Evolutionary conservation across 2,329 filamentous ascomycete genomes (phyloP).

Genomic region (Davidsoniella neocaledoniae): DNA sequence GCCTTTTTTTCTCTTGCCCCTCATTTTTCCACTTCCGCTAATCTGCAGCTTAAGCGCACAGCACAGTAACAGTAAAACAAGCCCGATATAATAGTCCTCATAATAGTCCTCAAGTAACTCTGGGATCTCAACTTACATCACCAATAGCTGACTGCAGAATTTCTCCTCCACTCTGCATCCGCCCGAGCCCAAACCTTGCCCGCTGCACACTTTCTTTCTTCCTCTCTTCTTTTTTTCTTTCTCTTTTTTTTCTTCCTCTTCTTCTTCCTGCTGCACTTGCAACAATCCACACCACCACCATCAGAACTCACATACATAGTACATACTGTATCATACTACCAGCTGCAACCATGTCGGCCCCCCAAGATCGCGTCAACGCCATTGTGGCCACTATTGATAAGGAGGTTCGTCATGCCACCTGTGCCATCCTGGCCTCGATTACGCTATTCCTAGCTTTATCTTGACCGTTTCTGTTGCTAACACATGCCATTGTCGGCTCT

Average conservation of each 20-base stretch:
- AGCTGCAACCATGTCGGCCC: slow-evolving; percentile 44
- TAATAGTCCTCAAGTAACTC: too few relatives aligned
- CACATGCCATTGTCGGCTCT: background rate
- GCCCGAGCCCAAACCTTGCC: slow-evolving; percentile 11
- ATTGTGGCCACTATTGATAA: slow-evolving; percentile 67
- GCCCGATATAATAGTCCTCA: too few relatives aligned
- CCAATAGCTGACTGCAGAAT: too few relatives aligned
- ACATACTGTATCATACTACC: slow-evolving; percentile 2
- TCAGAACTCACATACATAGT: background rate
- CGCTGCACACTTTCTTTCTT: slow-evolving; percentile 21
- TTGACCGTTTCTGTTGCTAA: background rate
- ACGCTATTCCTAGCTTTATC: background rate
- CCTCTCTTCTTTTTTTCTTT: slow-evolving; percentile 15
- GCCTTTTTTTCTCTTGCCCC: too few relatives aligned
- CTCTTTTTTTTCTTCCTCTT: slow-evolving; percentile 15
- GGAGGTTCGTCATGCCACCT: slow-evolving; percentile 36
- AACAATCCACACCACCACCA: background rate
- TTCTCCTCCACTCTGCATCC: too few relatives aligned
- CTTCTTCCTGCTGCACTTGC: slow-evolving; percentile 13
- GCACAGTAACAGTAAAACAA: too few relatives aligned
- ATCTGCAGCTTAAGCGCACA: too few relatives aligned
- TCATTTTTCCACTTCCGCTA: too few relatives aligned
- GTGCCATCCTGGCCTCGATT: background rate
- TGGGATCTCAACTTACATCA: too few relatives aligned
- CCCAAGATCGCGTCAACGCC: slow-evolving; percentile 61